phyloP scores from a whole-genome alignment of 1,284 basidiomycete genomes.

The Irpex lacteus region DNA sequence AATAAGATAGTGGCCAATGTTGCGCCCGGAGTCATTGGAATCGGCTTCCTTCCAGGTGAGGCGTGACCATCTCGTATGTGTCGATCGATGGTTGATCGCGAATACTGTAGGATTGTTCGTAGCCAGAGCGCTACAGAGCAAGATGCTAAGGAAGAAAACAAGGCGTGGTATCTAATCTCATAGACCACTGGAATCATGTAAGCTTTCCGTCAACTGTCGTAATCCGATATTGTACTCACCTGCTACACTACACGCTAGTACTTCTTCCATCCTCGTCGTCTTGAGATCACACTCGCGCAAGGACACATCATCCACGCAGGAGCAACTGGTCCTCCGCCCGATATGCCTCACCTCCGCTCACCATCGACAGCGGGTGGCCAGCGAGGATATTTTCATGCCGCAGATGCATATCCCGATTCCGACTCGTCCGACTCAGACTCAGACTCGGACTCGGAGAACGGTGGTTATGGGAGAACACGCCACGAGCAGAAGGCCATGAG shows the following conservation, averaged over 20 bases:
- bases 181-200: conserved; percentile 38
- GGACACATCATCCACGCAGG: conserved; percentile 28
- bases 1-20: conserved; percentile 16
- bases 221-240: neutral
- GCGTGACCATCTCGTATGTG: neutral
- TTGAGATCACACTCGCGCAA: conserved; percentile 34
- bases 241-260: conserved; percentile 18
- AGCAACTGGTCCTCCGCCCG: conserved; percentile 12
- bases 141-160: conserved; percentile 15
- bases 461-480: neutral
- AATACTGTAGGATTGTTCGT: conserved; percentile 6
- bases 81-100: too few species aligned
- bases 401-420: neutral
- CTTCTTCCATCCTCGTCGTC: conserved; percentile 35
- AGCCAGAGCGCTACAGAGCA: conserved; percentile 16
- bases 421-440: conserved; percentile 3
- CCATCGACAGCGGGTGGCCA: conserved; percentile 3
- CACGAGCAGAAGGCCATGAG: neutral
- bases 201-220: neutral
- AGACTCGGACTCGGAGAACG: neutral
- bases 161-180: conserved; percentile 25
- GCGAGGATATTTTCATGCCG: neutral
- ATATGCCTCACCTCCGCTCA: conserved; percentile 3
- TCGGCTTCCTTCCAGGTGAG: conserved; percentile 11
- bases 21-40: conserved; percentile 13